phyloP scores from a whole-genome alignment of 106 monocot species.

The Apostasia ramifera region DNA sequence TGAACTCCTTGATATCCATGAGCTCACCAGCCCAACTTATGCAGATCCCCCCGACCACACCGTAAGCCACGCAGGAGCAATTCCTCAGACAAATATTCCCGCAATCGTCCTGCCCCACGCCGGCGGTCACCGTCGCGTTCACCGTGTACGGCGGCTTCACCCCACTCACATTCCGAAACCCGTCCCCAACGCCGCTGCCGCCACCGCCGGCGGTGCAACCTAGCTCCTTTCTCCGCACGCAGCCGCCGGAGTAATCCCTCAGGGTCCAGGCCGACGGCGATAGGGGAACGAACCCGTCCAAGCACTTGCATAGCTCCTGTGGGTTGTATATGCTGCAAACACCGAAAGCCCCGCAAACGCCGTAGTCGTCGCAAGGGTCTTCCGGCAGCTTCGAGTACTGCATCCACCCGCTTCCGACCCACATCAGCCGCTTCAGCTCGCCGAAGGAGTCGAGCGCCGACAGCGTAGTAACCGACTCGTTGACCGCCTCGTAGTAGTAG shows the following conservation, averaged over 20 bases:
- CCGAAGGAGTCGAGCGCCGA: background rate
- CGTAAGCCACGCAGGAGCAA: constrained; percentile 10
- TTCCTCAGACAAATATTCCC: background rate
- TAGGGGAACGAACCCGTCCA: constrained; percentile 31
- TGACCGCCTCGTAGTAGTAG: constrained; percentile 6
- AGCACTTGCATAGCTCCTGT: constrained; percentile 19
- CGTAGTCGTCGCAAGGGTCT: constrained; percentile 6
- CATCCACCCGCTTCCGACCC: constrained; percentile 3
- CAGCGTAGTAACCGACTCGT: background rate
- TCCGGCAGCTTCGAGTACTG: constrained; percentile 3
- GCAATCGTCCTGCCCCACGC: background rate
- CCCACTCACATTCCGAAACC: background rate
- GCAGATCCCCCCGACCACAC: background rate
- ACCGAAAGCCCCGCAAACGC: constrained; percentile 9
- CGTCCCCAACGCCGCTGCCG: background rate
- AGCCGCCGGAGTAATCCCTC: constrained; percentile 1
- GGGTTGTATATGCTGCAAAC: constrained; percentile 3
- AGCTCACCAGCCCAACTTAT: background rate
- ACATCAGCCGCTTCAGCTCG: background rate
- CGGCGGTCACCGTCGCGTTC: constrained; percentile 2
- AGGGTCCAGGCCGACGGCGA: background rate
- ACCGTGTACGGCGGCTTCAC: constrained; percentile 16
- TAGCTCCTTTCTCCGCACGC: background rate
- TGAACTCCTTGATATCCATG: constrained; percentile 6
- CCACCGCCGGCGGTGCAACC: background rate